Evolutionary conservation across 2,329 filamentous ascomycete species (phyloP).

Genomic region (Paecilomyces formosus): DNA sequence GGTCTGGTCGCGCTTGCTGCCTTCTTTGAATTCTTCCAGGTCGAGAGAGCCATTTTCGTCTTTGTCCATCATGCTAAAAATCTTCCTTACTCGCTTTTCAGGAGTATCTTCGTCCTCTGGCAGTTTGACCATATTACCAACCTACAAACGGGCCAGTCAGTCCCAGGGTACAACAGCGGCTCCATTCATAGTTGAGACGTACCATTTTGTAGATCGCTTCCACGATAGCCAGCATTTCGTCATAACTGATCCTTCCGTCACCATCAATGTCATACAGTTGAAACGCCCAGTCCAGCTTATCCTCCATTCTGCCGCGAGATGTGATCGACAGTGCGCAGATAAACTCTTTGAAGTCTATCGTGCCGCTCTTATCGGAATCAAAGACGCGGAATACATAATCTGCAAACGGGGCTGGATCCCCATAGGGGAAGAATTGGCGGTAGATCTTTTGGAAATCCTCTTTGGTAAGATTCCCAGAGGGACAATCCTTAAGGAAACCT

Average conservation of each 20-base stretch:
- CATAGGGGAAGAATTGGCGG: constrained; percentile 98
- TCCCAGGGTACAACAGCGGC: constrained; percentile 1
- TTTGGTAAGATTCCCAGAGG: constrained; percentile 92
- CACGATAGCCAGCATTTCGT: constrained; percentile 98
- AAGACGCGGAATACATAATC: constrained; percentile 99
- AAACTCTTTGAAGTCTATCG: constrained; percentile 99
- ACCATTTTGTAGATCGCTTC: constrained; percentile 99
- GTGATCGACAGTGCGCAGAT: constrained; percentile 97
- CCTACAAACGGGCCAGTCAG: constrained; percentile 45
- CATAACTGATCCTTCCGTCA: constrained; percentile 97
- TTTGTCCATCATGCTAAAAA: constrained; percentile 99
- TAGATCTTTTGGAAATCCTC: constrained; percentile 99
- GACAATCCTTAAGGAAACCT: constrained; percentile 98
- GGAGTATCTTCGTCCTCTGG: constrained; percentile 98
- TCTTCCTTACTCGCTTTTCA: constrained; percentile 95
- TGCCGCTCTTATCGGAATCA: constrained; percentile 92
- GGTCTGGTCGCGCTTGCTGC: constrained; percentile 96
- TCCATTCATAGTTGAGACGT: constrained; percentile 11
- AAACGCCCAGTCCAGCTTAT: constrained; percentile 99
- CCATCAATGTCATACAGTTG: constrained; percentile 99
- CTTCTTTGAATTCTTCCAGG: constrained; percentile 98
- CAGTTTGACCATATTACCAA: constrained; percentile 97
- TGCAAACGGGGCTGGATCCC: constrained; percentile 92
- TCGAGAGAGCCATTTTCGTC: constrained; percentile 96
- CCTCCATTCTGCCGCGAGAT: constrained; percentile 96